phyloP scores from a whole-genome alignment of 495 filamentous ascomycete species.

The Copromyces sp. region DNA sequence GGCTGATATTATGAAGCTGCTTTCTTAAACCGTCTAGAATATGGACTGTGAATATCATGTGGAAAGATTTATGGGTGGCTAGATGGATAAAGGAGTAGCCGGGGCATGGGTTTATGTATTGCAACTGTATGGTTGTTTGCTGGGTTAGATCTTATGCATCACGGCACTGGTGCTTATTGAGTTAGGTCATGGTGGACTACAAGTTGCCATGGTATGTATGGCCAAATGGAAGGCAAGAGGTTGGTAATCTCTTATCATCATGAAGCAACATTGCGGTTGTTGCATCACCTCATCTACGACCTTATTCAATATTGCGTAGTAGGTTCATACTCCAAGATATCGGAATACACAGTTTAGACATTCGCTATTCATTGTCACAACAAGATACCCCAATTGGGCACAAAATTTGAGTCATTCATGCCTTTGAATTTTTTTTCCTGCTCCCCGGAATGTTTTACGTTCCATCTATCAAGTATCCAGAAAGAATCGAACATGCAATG shows the following conservation, averaged over 20 bases:
- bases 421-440: neutral
- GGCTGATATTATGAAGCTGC: constrained; percentile 31
- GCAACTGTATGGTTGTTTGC: neutral
- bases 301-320: neutral
- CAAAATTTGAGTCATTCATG: neutral
- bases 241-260: neutral
- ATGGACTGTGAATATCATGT: neutral
- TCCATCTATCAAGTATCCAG: neutral
- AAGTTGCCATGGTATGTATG: neutral
- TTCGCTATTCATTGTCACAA: neutral
- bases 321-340: neutral
- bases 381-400: neutral
- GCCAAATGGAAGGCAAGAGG: neutral
- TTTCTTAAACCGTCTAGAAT: constrained; percentile 13
- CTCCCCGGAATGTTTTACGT: neutral
- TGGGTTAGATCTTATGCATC: neutral
- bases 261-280: neutral
- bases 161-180: neutral
- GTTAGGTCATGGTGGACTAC: neutral
- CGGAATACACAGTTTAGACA: neutral
- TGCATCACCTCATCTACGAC: neutral
- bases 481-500: neutral
- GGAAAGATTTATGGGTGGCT: neutral
- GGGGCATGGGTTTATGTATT: neutral
- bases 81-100: neutral